A percentile compares a stretch with the other conserved stretches of the same genome.
phyloP scores from a whole-genome alignment of 805 yeast species.

The Cyberlindnera euphorbiiphila region DNA sequence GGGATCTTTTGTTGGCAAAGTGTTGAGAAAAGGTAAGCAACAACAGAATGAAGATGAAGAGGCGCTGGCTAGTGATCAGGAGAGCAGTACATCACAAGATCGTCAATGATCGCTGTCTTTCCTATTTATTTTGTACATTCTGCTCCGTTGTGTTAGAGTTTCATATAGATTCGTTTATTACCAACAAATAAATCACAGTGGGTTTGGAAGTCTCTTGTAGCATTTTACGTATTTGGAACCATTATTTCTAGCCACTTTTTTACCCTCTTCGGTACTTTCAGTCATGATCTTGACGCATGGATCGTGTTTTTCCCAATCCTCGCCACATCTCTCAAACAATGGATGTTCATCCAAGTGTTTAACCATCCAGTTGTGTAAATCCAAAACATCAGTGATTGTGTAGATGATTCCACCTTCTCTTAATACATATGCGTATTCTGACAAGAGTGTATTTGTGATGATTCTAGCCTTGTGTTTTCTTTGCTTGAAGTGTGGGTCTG shows the following conservation, averaged over 20 bases:
- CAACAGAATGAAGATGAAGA: constrained; percentile 27
- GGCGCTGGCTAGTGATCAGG: constrained; percentile 25
- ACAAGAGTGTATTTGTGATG: constrained; percentile 79
- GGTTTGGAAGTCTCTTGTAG: constrained; percentile 67
- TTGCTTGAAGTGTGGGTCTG: constrained; percentile 98
- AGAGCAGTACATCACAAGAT: constrained; percentile 12
- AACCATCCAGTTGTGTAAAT: constrained; percentile 95
- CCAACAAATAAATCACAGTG: constrained; percentile 27
- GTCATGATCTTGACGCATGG: constrained; percentile 83
- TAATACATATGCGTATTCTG: constrained; percentile 90
- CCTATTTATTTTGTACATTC: not conserved
- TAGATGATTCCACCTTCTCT: constrained; percentile 84
- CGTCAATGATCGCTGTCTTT: not conserved
- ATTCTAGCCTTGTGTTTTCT: constrained; percentile 97
- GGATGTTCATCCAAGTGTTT: constrained; percentile 89
- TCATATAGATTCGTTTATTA: not conserved
- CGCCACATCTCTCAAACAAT: constrained; percentile 71
- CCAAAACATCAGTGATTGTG: constrained; percentile 94
- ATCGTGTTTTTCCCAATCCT: constrained; percentile 79
- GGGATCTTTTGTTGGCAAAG: constrained; percentile 32
- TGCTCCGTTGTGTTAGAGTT: constrained; percentile 8
- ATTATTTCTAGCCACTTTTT: constrained; percentile 86
- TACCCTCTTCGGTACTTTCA: constrained; percentile 96
- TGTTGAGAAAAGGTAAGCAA: constrained; percentile 25
- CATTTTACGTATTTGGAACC: constrained; percentile 91